These are phyloP conservation scores for Cavenderia fasciculata DNA, from an alignment of 78 protist genomes.

Conservation along the genomic window DNA sequence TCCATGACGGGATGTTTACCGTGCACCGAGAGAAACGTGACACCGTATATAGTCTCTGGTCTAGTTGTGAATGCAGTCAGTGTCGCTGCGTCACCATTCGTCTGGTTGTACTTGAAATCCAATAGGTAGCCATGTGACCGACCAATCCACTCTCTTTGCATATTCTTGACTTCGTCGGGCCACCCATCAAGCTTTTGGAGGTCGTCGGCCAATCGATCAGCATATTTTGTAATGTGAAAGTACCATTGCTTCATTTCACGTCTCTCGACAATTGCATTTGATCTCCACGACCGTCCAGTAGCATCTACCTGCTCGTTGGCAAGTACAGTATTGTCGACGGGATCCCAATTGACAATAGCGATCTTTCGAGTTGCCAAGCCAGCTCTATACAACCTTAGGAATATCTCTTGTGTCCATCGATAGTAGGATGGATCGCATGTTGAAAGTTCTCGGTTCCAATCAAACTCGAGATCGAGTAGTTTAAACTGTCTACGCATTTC, in stretches of 20 bases:
- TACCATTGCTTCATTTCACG: slow-evolving; percentile 89
- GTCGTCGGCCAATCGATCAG: slow-evolving; percentile 79
- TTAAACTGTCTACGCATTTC: slow-evolving; percentile 85
- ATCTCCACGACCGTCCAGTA: slow-evolving; percentile 93
- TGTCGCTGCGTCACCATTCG: neutral
- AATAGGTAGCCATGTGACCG: slow-evolving; percentile 77
- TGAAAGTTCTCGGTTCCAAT: slow-evolving; percentile 87
- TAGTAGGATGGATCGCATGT: slow-evolving; percentile 89
- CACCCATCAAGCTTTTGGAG: slow-evolving; percentile 84
- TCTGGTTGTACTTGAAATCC: slow-evolving; percentile 1
- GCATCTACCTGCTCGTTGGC: slow-evolving; percentile 96
- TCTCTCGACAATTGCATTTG: slow-evolving; percentile 90
- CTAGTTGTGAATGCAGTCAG: slow-evolving; percentile 89
- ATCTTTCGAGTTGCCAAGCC: slow-evolving; percentile 89
- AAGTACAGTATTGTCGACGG: slow-evolving; percentile 92
- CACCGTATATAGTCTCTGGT: slow-evolving; percentile 92
- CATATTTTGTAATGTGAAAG: slow-evolving; percentile 82
- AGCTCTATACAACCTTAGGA: slow-evolving; percentile 72
- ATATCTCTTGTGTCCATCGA: slow-evolving; percentile 96
- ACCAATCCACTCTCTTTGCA: slow-evolving; percentile 96
- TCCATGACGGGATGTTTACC: slow-evolving; percentile 43
- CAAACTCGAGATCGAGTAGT: slow-evolving; percentile 70
- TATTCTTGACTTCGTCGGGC: slow-evolving; percentile 89
- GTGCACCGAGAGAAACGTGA: slow-evolving; percentile 74
- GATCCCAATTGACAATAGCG: slow-evolving; percentile 93